Base-by-base conservation (phyloP, 805 yeast genomes). In the Yarrowia bubula region DNA sequence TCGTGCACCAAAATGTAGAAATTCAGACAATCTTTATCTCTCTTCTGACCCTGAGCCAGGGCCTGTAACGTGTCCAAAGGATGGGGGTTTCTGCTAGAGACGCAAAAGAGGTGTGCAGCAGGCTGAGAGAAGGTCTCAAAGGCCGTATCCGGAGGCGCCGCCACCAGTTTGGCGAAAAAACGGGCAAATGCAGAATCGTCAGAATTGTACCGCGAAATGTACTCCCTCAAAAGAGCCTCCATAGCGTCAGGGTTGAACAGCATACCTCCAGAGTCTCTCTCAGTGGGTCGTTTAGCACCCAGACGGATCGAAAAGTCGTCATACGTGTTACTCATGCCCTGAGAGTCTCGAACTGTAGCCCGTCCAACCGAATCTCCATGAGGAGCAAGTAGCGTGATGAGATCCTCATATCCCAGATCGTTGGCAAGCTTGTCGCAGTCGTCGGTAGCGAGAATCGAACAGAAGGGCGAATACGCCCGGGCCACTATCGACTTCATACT, bases 51-150 rank as follows among this genome's bases (percentile, higher is more conserved):
- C 81, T 83, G 75, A 83, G 87, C 51, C 76, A 70, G 37, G 79
- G 77, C 2, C 85, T 82, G 51, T 22, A 90, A 75, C 42, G 85
- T 73, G 17, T 81, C 82, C 61, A 88, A 80, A 5, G 95, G 85
- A n/a, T 76, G 75, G 11, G 83, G 86, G 37, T 86, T 89, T 13
- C 75, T 68, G 22, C 84, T 79, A 22, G 90, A 83, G 3, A 91
- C 78, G 0, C 87, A 86, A 60, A 91, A 80, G 13, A 93, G 73
- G 46, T 92, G 88, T 2, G 90, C 82, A 1, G 91, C 83, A 0
- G 98, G 98, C 72, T 92, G 97, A 69, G 89, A 86, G 74, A 92
- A 86, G 5, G 91, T 86, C 74, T 93, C 98, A 72, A 89, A 90
- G 1, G 93, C 86, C 1, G 90, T 84, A 8, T 89, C 75, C 8